Conservation (phyloP, 805 yeast species). For the Saturnispora hagleri region DNA sequence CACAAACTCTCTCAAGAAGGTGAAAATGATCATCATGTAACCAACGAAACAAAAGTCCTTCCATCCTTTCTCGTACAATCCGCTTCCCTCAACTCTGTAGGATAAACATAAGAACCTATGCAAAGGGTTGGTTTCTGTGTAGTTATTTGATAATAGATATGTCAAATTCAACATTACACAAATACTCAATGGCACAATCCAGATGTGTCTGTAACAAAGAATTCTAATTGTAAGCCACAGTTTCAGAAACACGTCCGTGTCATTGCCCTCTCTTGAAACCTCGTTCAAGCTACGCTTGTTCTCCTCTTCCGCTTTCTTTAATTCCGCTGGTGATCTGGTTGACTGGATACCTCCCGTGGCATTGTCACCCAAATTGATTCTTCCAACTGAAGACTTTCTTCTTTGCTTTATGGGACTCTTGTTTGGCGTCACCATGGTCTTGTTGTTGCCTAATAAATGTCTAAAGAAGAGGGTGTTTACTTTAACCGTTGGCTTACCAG, state of each 20-base stretch:
- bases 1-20: slow-evolving; percentile 81
- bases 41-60: slow-evolving; percentile 74
- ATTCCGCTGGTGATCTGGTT: slow-evolving; percentile 41
- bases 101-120: slow-evolving; percentile 57
- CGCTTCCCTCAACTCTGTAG: slow-evolving; percentile 50
- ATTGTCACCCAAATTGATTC: slow-evolving; percentile 65
- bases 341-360: slow-evolving; percentile 60
- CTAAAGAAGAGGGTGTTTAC: background rate
- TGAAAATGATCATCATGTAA: slow-evolving; percentile 77
- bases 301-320: slow-evolving; percentile 30
- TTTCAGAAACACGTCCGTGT: slow-evolving; percentile 46
- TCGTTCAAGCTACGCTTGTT: slow-evolving; percentile 25
- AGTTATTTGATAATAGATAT: slow-evolving; percentile 49
- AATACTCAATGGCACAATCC: slow-evolving; percentile 59
- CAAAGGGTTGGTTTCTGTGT: slow-evolving; percentile 49
- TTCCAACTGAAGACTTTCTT: slow-evolving; percentile 58
- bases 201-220: slow-evolving; percentile 49
- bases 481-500: background rate
- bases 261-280: slow-evolving; percentile 27
- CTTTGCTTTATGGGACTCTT: slow-evolving; percentile 10
- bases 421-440: background rate
- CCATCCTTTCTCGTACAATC: slow-evolving; percentile 75
- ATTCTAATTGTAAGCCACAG: slow-evolving; percentile 52
- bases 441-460: background rate
- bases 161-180: slow-evolving; percentile 32